Evolutionary conservation across 2,329 filamentous ascomycete species (phyloP), one percentile per base, ranked within the genome.

Genomic region (Claviceps maximensis): DNA sequence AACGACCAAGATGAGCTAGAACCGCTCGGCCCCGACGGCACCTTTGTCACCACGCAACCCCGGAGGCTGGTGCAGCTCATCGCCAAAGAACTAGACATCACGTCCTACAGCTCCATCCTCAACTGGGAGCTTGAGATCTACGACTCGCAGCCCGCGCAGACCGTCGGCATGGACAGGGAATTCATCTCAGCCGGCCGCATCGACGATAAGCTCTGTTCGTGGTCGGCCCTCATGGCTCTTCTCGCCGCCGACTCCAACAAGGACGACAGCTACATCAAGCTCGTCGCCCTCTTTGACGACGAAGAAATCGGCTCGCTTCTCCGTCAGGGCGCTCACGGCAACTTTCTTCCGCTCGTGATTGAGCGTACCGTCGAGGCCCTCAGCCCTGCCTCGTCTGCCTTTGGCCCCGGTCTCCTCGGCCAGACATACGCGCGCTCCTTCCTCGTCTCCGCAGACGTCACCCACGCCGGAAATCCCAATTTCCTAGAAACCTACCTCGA

Each of bases 121-220:
- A 94, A 93, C 72, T 98, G 93, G 93, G 93, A 98, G 65, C 80
- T 97, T 40, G 93, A 98, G 71, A 83, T 98, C 33, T 98, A 86
- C 65, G 93, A 97, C 69, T 80, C 81, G 4, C 89, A 96, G 66
- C 87, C 90, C 9, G 90, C 90, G 1, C 82, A 84, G 42, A 78
- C 89, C 19, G 84, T 87, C 58, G 93, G 93, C 13, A 69, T 98
- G 54, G 87, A 95, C 61, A 88, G 86, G 66, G 91, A 97, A 61
- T 85, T 98, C 67, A 95, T 98, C 69, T 95, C 91, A 58, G 91
- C 88, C 9, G 90, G 91, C 54, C 86, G 93, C 52, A 93, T 97
- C 59, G 93, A 98, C 66, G 93, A 98, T 72, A 97, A 96, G 74
- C 83, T 98, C 47, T 97, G 93, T 76, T 94, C 87, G 33, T 97